phyloP scores from a whole-genome alignment of 441 rosid species.

The Adansonia rubrostipa region DNA sequence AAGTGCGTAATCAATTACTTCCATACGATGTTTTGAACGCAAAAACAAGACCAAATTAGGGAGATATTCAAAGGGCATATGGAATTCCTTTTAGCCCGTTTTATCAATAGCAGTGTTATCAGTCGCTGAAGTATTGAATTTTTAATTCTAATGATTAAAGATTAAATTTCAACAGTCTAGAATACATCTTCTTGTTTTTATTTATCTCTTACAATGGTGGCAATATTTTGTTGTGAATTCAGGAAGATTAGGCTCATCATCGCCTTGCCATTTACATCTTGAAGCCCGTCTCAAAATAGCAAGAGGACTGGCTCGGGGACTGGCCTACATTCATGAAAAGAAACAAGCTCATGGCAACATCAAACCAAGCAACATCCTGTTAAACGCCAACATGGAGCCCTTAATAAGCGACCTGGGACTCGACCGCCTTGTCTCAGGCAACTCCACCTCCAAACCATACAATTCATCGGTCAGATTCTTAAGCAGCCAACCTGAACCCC shows the following conservation, averaged over 20 bases:
- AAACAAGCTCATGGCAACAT: slow-evolving; percentile 77
- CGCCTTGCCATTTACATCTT: slow-evolving; percentile 55
- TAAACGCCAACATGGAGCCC: slow-evolving; percentile 65
- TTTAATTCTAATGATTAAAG: too few relatives aligned
- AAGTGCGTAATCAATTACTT: too few relatives aligned
- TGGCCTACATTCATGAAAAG: slow-evolving; percentile 76
- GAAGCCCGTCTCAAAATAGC: slow-evolving; percentile 71
- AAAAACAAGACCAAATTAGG: too few relatives aligned
- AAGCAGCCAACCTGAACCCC: slow-evolving; percentile 35
- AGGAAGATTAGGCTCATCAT: slow-evolving; percentile 56
- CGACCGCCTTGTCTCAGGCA: slow-evolving; percentile 42
- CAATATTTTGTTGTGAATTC: neutral
- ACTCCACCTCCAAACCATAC: slow-evolving; percentile 29
- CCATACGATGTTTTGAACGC: too few relatives aligned
- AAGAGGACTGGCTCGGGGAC: slow-evolving; percentile 73
- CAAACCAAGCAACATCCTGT: slow-evolving; percentile 72
- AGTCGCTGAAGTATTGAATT: too few relatives aligned
- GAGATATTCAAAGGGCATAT: too few relatives aligned
- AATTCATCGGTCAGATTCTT: slow-evolving; percentile 33
- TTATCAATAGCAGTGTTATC: too few relatives aligned
- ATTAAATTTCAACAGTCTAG: too few relatives aligned
- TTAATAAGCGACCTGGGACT: slow-evolving; percentile 66
- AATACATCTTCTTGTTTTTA: neutral
- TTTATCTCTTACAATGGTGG: neutral
- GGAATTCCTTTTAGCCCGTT: too few relatives aligned